phyloP scores from a whole-genome alignment of 768 basidiomycete genomes.

The Mycena vulgaris region DNA sequence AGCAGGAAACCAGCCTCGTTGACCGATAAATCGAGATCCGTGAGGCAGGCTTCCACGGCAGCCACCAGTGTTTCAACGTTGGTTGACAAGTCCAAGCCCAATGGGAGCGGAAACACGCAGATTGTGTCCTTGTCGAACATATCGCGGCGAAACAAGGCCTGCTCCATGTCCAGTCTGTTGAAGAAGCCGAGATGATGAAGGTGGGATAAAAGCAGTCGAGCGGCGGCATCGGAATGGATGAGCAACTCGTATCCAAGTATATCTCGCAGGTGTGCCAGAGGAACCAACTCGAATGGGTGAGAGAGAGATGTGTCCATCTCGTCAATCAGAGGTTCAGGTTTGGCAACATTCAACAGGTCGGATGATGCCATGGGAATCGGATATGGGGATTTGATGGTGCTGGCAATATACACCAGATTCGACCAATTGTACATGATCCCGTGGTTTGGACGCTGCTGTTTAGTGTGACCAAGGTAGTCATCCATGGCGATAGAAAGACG shows the following conservation, averaged over 20 bases:
- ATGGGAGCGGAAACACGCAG: conserved; percentile 78
- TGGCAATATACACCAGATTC: conserved; percentile 72
- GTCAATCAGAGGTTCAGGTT: conserved; percentile 43
- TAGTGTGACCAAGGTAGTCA: conserved; percentile 70
- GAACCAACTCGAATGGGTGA: conserved; percentile 70
- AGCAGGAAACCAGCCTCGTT: conserved; percentile 84
- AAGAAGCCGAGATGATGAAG: conserved; percentile 77
- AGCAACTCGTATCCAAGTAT: conserved; percentile 73
- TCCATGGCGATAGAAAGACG: conserved; percentile 61
- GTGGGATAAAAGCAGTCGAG: conserved; percentile 69
- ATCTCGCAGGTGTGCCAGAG: conserved; percentile 70
- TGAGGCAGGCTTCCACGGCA: conserved; percentile 79
- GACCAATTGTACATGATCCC: conserved; percentile 80
- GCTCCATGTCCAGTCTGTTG: conserved; percentile 58
- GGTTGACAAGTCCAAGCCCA: conserved; percentile 78
- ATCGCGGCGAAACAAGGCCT: conserved; percentile 55
- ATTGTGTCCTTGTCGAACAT: conserved; percentile 51
- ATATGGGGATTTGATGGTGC: conserved; percentile 67
- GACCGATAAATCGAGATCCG: conserved; percentile 78
- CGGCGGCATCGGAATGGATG: conserved; percentile 67
- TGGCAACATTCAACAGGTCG: conserved; percentile 64
- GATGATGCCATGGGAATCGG: conserved; percentile 47
- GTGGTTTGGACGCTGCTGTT: conserved; percentile 54
- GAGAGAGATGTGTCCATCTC: conserved; percentile 41
- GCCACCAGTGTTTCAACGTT: conserved; percentile 82